Base-by-base conservation (phyloP, 805 yeast genomes). In the Teunomyces panamensis region DNA sequence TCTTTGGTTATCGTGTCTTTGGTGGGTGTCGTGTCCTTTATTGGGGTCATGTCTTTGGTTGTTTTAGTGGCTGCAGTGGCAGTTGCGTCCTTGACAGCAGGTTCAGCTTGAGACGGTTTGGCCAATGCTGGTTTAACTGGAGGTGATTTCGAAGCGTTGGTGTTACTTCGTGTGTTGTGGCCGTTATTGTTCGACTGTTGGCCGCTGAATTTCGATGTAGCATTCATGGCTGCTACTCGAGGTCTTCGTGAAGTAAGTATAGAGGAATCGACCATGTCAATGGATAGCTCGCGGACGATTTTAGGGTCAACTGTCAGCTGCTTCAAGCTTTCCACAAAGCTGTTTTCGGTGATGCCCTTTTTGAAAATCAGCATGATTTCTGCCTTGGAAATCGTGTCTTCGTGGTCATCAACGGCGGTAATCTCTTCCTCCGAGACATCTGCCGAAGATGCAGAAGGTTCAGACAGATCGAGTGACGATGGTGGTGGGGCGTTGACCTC, bases 251-350 rank as follows among this genome's bases (percentile, higher is more conserved):
- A 11, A 9, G 39, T 30, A 9, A 29, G 14, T 20, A 30, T 35
- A 53, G 50, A 28, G 46, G 56, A 49, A 43, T 56, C 58, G 4
- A 57, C 61, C 67, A 62, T 62, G 41, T 56, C 59, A 14, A 62
- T 62, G 24, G 48, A 53, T 11, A 62, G 49, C 28, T 49, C 53
- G 46, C 50, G 56, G 43, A 58, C 39, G 9, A 44, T 29, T 32
- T 32, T 14, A 29, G 48, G 30, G 41, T 55, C 59, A 14, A 62
- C 60, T 16, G 48, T 53, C 11, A 58, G 49, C 33, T 48, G 52
- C 48, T 52, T 57, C 43, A 56, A 30, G 9, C 34, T 20, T 30
- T 37, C 24, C 9, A 17, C 13, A n/a, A 35, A 13, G 35, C 44
- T n/a, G 28, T 44, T 39, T 9, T 44, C 44, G 20, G 36, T 43